phyloP scores from a whole-genome alignment of 352 stramenopile species.

The Bremia lactucae region DNA sequence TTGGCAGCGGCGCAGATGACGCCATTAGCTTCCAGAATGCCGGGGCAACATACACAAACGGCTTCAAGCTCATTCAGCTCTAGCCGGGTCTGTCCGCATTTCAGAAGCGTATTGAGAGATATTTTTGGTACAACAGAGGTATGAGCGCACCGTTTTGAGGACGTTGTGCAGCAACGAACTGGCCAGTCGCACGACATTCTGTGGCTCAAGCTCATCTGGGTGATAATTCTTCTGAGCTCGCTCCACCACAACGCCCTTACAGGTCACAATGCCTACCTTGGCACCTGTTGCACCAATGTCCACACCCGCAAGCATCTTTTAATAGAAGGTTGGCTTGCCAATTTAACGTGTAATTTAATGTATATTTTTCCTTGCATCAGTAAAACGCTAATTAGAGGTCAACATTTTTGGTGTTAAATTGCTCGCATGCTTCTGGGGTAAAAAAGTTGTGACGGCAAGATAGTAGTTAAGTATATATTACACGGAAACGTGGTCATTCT shows the following conservation, averaged over 20 bases:
- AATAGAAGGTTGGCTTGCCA: too few relatives aligned
- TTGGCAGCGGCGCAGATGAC: constrained; percentile 57
- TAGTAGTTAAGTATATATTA: too few relatives aligned
- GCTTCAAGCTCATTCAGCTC: constrained; percentile 26
- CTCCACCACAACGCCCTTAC: constrained; percentile 32
- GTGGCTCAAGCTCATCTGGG: constrained; percentile 27
- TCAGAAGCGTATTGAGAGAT: too few relatives aligned
- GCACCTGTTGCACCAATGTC: constrained; percentile 69
- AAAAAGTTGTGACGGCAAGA: too few relatives aligned
- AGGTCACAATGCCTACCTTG: constrained; percentile 57
- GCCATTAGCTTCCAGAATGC: constrained; percentile 34
- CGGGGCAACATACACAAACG: constrained; percentile 57
- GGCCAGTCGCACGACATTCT: constrained; percentile 43
- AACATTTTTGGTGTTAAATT: too few relatives aligned
- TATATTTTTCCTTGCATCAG: too few relatives aligned
- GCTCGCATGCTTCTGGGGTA: too few relatives aligned
- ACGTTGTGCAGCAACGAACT: constrained; percentile 28
- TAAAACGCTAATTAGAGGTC: too few relatives aligned
- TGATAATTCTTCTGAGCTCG: constrained; percentile 38
- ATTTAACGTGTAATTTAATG: too few relatives aligned
- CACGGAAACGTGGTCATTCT: too few relatives aligned
- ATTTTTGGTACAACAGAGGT: background rate
- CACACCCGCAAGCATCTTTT: constrained; percentile 42
- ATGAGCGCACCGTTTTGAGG: constrained; percentile 27
- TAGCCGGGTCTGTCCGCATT: constrained; percentile 13